Percentiles rank a stretch among this genome's conserved stretches.
Conservation (phyloP, 106 monocot species). For the Chionographis japonica region DNA sequence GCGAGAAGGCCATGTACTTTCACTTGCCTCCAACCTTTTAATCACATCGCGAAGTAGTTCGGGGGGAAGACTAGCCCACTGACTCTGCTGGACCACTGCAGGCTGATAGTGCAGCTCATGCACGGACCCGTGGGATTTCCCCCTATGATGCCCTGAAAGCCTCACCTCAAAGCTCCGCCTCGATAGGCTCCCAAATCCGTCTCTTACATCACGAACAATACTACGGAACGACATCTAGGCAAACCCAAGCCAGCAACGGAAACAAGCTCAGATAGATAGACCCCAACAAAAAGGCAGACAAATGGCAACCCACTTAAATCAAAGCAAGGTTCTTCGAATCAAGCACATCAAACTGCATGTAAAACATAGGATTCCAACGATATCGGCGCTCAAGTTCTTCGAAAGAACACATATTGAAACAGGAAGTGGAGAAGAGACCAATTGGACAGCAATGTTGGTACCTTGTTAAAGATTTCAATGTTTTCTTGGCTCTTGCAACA, state of each 20-base stretch:
- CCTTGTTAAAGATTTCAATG: too few relatives aligned
- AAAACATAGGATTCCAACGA: too few relatives aligned
- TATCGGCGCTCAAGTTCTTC: too few relatives aligned
- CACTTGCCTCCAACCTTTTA: slow-evolving; percentile 38
- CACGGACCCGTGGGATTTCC: slow-evolving; percentile 20
- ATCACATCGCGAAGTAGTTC: slow-evolving; percentile 49
- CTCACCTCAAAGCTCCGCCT: slow-evolving; percentile 47
- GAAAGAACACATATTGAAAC: too few relatives aligned
- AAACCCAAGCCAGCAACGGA: not conserved
- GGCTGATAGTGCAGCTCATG: slow-evolving; percentile 20
- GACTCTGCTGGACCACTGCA: slow-evolving; percentile 19
- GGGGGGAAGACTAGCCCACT: slow-evolving; percentile 48
- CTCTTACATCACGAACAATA: slow-evolving; percentile 41
- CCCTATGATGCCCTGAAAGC: slow-evolving; percentile 29
- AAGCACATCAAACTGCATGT: too few relatives aligned
- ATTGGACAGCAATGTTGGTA: too few relatives aligned
- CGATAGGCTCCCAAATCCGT: slow-evolving; percentile 44
- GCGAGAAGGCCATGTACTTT: slow-evolving; percentile 40
- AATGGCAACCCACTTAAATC: too few relatives aligned
- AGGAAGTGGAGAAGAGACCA: too few relatives aligned
- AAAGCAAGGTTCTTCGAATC: too few relatives aligned
- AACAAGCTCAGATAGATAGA: too few relatives aligned
- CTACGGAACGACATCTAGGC: slow-evolving; percentile 47
- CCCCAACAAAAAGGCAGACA: too few relatives aligned
- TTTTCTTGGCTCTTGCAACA: too few relatives aligned